These are phyloP conservation scores for Aquilaria malaccensis DNA, from an alignment of 345 rosid genomes.

Conservation along the genomic window DNA sequence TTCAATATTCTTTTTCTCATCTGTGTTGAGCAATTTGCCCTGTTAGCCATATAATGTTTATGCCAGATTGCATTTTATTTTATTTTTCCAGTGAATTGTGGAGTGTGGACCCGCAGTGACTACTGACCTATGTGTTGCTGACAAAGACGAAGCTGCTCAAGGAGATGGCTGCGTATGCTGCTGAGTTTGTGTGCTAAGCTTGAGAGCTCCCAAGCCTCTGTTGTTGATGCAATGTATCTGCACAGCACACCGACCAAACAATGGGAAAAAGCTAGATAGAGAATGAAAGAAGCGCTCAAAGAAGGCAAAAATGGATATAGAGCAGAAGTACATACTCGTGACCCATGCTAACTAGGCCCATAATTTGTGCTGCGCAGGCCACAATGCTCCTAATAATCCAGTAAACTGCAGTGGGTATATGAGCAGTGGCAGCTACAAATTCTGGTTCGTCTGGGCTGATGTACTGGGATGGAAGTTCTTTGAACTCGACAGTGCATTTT, in stretches of 20 bases:
- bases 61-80: too few species aligned
- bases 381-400: conserved; percentile 45
- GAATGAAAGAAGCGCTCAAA: background rate
- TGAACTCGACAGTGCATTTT: conserved; percentile 41
- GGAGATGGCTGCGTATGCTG: conserved; percentile 38
- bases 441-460: conserved; percentile 25
- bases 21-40: conserved; percentile 22
- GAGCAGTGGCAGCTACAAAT: conserved; percentile 22
- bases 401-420: conserved; percentile 54
- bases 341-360: conserved; percentile 35
- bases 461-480: conserved; percentile 42
- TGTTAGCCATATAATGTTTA: too few species aligned
- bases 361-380: conserved; percentile 42
- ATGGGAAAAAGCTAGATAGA: background rate
- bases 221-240: conserved; percentile 35
- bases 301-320: background rate
- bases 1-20: conserved; percentile 38
- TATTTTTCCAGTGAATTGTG: too few species aligned
- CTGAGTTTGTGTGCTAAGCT: conserved; percentile 53
- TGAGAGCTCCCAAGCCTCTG: conserved; percentile 65
- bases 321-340: conserved; percentile 37
- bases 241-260: background rate
- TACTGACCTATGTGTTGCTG: conserved; percentile 36
- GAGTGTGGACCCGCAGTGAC: too few species aligned
- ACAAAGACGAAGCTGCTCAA: conserved; percentile 27